These are phyloP conservation scores for Malassezia brasiliensis DNA, from an alignment of 1,284 basidiomycete species.

Conservation along the genomic window DNA sequence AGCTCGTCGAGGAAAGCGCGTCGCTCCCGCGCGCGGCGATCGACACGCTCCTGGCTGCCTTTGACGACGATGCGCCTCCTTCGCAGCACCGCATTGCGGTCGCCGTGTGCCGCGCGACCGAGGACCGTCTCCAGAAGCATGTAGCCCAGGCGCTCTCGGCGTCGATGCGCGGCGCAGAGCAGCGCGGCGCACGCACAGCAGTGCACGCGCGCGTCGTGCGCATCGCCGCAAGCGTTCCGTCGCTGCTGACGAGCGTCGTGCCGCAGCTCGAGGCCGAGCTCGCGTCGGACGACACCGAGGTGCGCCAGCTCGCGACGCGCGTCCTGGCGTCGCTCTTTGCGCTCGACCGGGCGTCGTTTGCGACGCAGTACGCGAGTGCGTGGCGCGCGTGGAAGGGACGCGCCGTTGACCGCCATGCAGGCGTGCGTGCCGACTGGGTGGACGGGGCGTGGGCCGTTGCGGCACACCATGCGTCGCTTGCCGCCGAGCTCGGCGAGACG, in stretches of 20 bases:
- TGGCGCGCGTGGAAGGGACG: slow-evolving; percentile 79
- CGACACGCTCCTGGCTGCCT: slow-evolving; percentile 73
- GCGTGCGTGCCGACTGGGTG: slow-evolving; percentile 69
- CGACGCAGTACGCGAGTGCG: slow-evolving; percentile 67
- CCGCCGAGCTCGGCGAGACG: slow-evolving; percentile 49
- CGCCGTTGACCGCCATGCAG: slow-evolving; percentile 64
- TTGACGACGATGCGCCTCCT: slow-evolving; percentile 60
- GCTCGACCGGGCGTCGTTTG: slow-evolving; percentile 50
- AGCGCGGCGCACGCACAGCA: slow-evolving; percentile 51
- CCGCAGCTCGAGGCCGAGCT: slow-evolving; percentile 88
- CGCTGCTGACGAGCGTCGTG: slow-evolving; percentile 75
- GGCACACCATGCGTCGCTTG: slow-evolving; percentile 55
- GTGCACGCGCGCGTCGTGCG: slow-evolving; percentile 72
- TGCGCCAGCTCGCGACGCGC: slow-evolving; percentile 69
- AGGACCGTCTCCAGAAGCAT: slow-evolving; percentile 77
- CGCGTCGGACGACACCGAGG: slow-evolving; percentile 61
- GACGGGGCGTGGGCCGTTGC: slow-evolving; percentile 55
- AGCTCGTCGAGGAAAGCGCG: slow-evolving; percentile 75
- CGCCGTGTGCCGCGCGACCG: slow-evolving; percentile 70
- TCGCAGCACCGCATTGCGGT: slow-evolving; percentile 70
- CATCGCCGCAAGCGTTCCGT: slow-evolving; percentile 69
- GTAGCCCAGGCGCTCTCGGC: slow-evolving; percentile 58
- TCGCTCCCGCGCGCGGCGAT: slow-evolving; percentile 67
- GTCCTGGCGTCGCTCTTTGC: slow-evolving; percentile 83
- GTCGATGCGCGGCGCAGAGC: slow-evolving; percentile 36